phyloP scores from a whole-genome alignment of 1,139 yeast genomes.

The Diutina sp. region DNA sequence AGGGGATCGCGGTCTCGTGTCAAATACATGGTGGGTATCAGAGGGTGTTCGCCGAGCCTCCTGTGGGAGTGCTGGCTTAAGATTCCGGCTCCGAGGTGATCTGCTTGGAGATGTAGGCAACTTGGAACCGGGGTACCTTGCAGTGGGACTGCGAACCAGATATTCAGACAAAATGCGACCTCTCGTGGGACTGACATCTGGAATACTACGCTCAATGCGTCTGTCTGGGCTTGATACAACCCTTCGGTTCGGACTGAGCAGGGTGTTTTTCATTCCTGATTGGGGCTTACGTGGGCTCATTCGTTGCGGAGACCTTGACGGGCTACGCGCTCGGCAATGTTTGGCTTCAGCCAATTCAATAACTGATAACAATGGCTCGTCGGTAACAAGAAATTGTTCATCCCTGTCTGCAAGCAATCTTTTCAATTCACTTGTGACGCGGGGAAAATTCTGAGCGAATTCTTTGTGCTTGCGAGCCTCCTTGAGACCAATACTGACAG shows the following conservation, averaged over 20 bases:
- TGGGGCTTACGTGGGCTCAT: not conserved
- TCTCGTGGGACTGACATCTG: not conserved
- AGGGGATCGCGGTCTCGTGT: not conserved
- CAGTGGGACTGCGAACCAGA: not conserved
- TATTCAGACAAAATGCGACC: not conserved
- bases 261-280: not conserved
- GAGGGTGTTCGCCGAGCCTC: not conserved
- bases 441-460: slow-evolving; percentile 56
- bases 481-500: slow-evolving; percentile 64
- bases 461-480: slow-evolving; percentile 71
- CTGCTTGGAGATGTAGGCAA: not conserved
- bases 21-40: not conserved
- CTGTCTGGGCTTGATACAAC: not conserved
- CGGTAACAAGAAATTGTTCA: slow-evolving; percentile 28
- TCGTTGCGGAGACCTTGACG: not conserved
- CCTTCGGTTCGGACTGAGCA: not conserved
- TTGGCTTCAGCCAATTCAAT: slow-evolving; percentile 8
- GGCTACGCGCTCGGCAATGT: not conserved
- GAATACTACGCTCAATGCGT: not conserved
- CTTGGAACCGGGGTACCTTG: not conserved
- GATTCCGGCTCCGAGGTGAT: not conserved
- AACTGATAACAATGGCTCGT: slow-evolving; percentile 32
- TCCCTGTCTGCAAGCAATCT: slow-evolving; percentile 29
- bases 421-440: slow-evolving; percentile 39
- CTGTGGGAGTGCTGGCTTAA: not conserved